Base-by-base conservation (phyloP, 129 eudicot genomes). In the Smallanthus sonchifolius region DNA sequence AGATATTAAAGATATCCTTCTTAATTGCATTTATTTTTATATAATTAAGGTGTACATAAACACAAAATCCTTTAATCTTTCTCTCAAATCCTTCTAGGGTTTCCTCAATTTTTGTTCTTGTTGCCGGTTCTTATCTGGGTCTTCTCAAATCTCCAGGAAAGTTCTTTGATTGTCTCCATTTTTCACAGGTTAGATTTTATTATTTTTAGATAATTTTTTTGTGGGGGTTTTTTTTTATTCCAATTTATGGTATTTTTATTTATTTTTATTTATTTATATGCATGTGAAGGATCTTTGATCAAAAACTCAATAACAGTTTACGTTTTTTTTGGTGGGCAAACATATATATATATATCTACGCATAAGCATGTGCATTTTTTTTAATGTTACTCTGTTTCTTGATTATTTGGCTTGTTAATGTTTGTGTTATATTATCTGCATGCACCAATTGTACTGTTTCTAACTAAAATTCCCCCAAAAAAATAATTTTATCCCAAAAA, bases 21-120 rank as follows among this genome's bases (percentile, higher is more conserved):
- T 72, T 72, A 79, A 72, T 73, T 65, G 38, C 72, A 65, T 79
- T 55, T 72, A 42, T 78, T 38, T 68, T 43, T 65, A 72, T 79
- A 72, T 54, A 32, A 52, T 72, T 64, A 64, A 51, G 7, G 70
- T 72, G 68, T 79, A 79, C 47, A 65, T 70, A 72, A 49, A 72
- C 72, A 66, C 69, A 72, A 9, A 79, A 7, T 73, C 73, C 68
- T 79, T 24, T 72, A 65, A 79, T 63, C 65, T 20, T 5, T 62
- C 43, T 51, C 61, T 47, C 44, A 38, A 57, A 19, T 64, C 38
- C 69, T 10, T 77, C 61, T 67, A 78, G 77, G 83, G 74, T 79
- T 72, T 49, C 36, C 48, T 40, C 59, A 64, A 40, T 16, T 54
- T 47, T 52, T 19, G 7, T 64, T 64, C 52, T 72, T 72, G 34